These are phyloP conservation scores for Cladophialophora immunda DNA, from an alignment of 2,329 filamentous ascomycete species.

Conservation along the genomic window DNA sequence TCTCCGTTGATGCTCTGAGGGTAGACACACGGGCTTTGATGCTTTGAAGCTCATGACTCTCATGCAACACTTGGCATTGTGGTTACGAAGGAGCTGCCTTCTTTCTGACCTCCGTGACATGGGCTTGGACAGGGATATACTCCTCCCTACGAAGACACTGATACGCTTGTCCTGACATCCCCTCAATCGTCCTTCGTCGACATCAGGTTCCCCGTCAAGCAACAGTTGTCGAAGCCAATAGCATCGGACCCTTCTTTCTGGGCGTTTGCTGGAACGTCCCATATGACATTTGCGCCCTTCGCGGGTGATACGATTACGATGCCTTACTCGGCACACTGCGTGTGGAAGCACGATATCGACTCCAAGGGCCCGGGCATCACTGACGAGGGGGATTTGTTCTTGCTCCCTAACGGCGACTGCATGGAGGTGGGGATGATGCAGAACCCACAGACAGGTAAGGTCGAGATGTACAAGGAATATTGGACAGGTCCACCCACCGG, in stretches of 20 bases:
- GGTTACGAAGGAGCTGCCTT: neutral
- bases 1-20: neutral
- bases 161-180: constrained; percentile 39
- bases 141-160: constrained; percentile 40
- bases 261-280: constrained; percentile 37
- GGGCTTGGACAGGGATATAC: constrained; percentile 30
- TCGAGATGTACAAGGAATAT: constrained; percentile 41
- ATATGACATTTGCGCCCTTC: constrained; percentile 30
- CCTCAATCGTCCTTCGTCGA: constrained; percentile 36
- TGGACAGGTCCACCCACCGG: constrained; percentile 32
- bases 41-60: too few species aligned
- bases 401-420: constrained; percentile 39
- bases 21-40: too few species aligned
- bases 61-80: neutral
- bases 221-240: constrained; percentile 17
- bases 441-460: constrained; percentile 34
- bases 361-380: constrained; percentile 34
- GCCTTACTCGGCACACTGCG: constrained; percentile 37
- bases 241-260: constrained; percentile 36
- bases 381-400: constrained; percentile 41
- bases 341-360: constrained; percentile 39
- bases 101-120: constrained; percentile 4
- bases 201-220: constrained; percentile 37
- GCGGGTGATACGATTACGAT: constrained; percentile 23
- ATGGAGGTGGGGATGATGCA: constrained; percentile 40